Evolutionary conservation across 192 early-diverging fungal genomes (phyloP).

Genomic region (Coemansia sp.): DNA sequence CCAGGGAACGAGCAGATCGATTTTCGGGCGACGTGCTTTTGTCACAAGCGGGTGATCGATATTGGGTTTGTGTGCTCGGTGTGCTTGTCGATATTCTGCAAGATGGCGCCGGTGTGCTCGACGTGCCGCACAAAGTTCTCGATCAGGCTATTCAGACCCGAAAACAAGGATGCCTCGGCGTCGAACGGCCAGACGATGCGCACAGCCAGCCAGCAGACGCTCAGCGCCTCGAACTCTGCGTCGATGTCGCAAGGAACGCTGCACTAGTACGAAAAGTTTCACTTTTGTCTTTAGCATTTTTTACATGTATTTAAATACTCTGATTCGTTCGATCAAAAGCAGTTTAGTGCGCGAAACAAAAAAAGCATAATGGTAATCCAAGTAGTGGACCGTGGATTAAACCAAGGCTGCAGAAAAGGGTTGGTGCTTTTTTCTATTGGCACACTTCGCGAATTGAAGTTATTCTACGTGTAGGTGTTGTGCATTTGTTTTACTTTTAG

Average conservation of each 20-base stretch:
- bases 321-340: too few species aligned
- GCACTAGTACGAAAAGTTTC: neutral
- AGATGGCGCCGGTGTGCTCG: slow-evolving; percentile 71
- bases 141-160: slow-evolving; percentile 46
- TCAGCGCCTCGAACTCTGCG: neutral
- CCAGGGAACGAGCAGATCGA: slow-evolving; percentile 82
- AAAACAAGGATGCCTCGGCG: slow-evolving; percentile 13
- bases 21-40: slow-evolving; percentile 95
- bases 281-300: neutral
- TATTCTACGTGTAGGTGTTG: too few species aligned
- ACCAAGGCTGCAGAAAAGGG: too few species aligned
- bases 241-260: neutral
- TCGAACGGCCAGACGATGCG: slow-evolving; percentile 8
- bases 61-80: slow-evolving; percentile 98
- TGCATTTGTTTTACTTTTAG: too few species aligned
- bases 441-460: too few species aligned
- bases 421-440: too few species aligned
- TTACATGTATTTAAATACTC: too few species aligned
- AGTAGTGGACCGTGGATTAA: too few species aligned
- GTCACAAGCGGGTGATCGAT: slow-evolving; percentile 90
- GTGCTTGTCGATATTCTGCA: slow-evolving; percentile 88
- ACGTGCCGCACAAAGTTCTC: slow-evolving; percentile 78
- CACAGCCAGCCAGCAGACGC: neutral
- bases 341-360: too few species aligned
- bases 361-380: too few species aligned